Evolutionary conservation across 2,329 filamentous ascomycete species (phyloP), one percentile per base, ranked within the genome.

Genomic region (Fusarium devonianum): DNA sequence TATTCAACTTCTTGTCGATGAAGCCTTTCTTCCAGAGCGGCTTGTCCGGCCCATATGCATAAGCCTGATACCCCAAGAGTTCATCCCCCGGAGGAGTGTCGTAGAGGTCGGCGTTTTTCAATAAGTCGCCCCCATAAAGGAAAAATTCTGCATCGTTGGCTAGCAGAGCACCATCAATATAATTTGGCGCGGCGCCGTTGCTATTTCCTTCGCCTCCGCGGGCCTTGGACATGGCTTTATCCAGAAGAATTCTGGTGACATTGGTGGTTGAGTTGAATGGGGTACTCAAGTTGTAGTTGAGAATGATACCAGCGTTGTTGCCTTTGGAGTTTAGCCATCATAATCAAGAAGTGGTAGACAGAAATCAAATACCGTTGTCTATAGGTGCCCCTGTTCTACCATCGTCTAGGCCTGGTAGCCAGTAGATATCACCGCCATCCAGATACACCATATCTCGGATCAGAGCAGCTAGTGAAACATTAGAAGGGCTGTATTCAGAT

Each of bases 381-480:
- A 48, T 48, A 0, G 68, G 55, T 2, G 36, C 1, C 1, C 62
- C 69, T 32, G 60, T 60, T 5, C 62, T 53, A 3, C 79, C 82
- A 60, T 82, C 73, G 3, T 72, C 67, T 39, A 81, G 60, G 9
- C 77, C 78, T 3, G 76, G 75, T 23, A 70, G 55, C 83, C 85
- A 88, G 50, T 55, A 75, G 9, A 86, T 66, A 30, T 66, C 55
- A 4, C 86, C 86, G 26, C 86, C 86, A 65, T 89, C 85, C 16
- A 89, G 67, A 63, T 87, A 89, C 12, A 88, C 70, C 2, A 78
- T 84, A 60, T 89, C 84, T 30, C 78, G 78, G 25, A 88, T 69
- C 3, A 85, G 69, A 26, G 79, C 78, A 53, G 78, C 85, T 86
- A 60, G 39, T 25, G 12, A 10, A 30, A 22, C 25, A 55, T 70